Evolutionary conservation across 805 yeast species (phyloP).

Genomic region (Kregervanrija delftensis): DNA sequence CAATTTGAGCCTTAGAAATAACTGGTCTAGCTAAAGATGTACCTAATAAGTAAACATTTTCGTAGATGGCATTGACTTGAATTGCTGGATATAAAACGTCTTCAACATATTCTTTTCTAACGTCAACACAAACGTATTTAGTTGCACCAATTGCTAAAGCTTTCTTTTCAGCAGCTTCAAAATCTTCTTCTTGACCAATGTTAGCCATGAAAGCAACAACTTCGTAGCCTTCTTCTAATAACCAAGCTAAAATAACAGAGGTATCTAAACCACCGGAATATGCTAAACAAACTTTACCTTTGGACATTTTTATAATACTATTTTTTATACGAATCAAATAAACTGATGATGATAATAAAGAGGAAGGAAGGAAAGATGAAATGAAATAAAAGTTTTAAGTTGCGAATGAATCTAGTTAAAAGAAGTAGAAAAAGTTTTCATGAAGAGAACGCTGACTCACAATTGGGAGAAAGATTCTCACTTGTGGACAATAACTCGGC

Average conservation of each 20-base stretch:
- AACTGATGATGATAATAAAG: not conserved
- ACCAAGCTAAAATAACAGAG: constrained; percentile 96
- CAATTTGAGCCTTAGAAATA: constrained; percentile 96
- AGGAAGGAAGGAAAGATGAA: not conserved
- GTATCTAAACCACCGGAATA: constrained; percentile 99
- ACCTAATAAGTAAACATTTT: constrained; percentile 93
- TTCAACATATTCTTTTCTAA: constrained; percentile 90
- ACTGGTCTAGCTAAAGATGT: constrained; percentile 99
- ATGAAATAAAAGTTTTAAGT: constrained; percentile 4
- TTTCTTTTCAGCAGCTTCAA: constrained; percentile 92
- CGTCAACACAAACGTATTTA: constrained; percentile 89
- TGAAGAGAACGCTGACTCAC: too few relatives aligned
- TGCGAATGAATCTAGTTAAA: not conserved
- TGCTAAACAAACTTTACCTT: constrained; percentile 98
- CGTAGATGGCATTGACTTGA: constrained; percentile 96
- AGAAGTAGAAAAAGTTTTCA: not conserved
- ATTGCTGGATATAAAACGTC: constrained; percentile 93
- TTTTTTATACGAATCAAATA: constrained; percentile 1
- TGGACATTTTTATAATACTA: constrained; percentile 53
- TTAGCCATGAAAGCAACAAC: constrained; percentile 97
- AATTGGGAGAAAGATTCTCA: too few relatives aligned
- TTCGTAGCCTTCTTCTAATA: constrained; percentile 95
- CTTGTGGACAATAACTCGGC: too few relatives aligned
- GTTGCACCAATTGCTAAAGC: constrained; percentile 97
- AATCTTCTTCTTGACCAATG: constrained; percentile 99